Base-by-base conservation (phyloP, 2,329 filamentous ascomycete genomes). In the Talaromyces piceae region DNA sequence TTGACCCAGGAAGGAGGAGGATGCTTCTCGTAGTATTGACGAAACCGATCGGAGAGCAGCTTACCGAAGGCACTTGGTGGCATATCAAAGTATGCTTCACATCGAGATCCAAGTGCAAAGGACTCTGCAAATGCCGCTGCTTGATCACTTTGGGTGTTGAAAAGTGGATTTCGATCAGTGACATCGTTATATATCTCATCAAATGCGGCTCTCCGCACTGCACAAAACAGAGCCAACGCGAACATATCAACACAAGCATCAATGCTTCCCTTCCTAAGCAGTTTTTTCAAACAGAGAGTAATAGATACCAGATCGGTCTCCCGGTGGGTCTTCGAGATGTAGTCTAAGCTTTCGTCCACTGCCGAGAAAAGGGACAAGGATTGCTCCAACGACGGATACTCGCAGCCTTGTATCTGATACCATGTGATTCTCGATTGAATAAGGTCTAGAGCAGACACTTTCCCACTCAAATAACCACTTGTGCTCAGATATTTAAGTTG, bases 181-280 rank as follows among this genome's bases (percentile, higher is more conserved):
- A 82, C 78, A 61, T 84, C 81, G 11, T 80, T 68, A 58, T 83
- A 84, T 0, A 84, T 77, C 53, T 84, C 80, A 53, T 83, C 79
- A 41, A 83, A 76, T 0, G 76, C 80, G 5, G 73, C 69, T 57
- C 77, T 78, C 22, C 79, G 71, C 25, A 80, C 71, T 0, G 77
- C 74, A 52, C 77, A 81, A 60, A 84, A 82, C 49, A 82, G 71
- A 1, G 78, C 72, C 30, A 84, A 71, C 0, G 76, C 73, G 48
- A 82, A 69, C 5, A 83, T 72, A 56, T 84, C 80, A 0, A 74
- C 68, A 52, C 73, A 71, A 13, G 73, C 58, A 57, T 77, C 71
- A n/a, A 76, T 62, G 4, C 59, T 54, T 9, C 60, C 60, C 25
- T 58, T 59, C 37, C 64, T 53, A 2, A 67, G 39, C 20, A 71